Evolutionary conservation across 1,139 yeast genomes (phyloP), one percentile per base, ranked within the genome.

Genomic region (Suhomyces bolitotheri): DNA sequence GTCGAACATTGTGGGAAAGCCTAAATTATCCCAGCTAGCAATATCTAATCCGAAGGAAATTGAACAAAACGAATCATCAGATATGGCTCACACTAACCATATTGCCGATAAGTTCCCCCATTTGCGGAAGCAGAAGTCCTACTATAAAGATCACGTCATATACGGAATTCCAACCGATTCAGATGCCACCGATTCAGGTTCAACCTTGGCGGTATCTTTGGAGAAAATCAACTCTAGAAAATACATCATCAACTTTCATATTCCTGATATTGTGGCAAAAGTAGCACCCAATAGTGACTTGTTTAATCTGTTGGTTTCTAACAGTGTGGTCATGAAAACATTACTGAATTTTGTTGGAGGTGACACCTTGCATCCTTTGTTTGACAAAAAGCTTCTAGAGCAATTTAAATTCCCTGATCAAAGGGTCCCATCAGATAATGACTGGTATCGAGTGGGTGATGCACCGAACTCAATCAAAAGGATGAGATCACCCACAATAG

Each of bases 251-350:
- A 65, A 66, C 36, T 40, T 73, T n/a, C 78, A 73, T 43, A 48
- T 73, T 11, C 75, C 76, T 2, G 78, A 72, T 44, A 34, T 70
- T 4, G 59, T 61, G 3, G 52, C 73, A 4, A 53, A 50, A 29
- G 26, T 67, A 2, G 22, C 59, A 2, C 74, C 74, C 0, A 50
- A 44, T 21, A 49, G 60, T 17, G 37, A 45, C 4, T 19, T 54
- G 2, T 62, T 64, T 34, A 45, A 50, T 10, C 23, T 40, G 3
- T 37, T 58, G n/a, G 30, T 50, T 5, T 38, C 46, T 3, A 33
- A 40, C 11, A 36, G 44, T 27, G 23, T 29, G 22, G 25, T 34
- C 22, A 36, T 47, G 48, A 39, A 33, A 37, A 29, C 44, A 4
- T 23, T 45, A 9, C 11, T 25, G 5, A 41, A 41, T 5, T 25